Evolutionary conservation across 2,329 filamentous ascomycete species (phyloP).

Genomic region (Stagonosporopsis rhizophila): DNA sequence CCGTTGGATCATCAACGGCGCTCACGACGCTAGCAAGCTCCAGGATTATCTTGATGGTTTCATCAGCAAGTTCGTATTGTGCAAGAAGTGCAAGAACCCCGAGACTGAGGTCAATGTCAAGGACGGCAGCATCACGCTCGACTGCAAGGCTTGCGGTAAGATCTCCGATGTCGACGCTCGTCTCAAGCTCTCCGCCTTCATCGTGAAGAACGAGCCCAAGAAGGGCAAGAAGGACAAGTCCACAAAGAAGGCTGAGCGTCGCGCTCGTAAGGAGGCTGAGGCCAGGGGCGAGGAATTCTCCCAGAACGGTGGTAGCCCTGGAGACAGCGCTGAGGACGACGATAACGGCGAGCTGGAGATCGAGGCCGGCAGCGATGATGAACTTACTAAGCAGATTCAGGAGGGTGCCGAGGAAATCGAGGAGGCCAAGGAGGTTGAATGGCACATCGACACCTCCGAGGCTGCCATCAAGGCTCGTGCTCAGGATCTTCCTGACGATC

Average conservation of each 20-base stretch:
- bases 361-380: slow-evolving; percentile 86
- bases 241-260: slow-evolving; percentile 85
- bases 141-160: slow-evolving; percentile 98
- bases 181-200: slow-evolving; percentile 96
- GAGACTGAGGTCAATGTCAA: slow-evolving; percentile 97
- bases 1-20: slow-evolving; percentile 99
- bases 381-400: slow-evolving; percentile 80
- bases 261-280: slow-evolving; percentile 78
- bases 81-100: slow-evolving; percentile 99
- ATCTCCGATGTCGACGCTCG: slow-evolving; percentile 89
- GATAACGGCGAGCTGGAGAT: slow-evolving; percentile 71
- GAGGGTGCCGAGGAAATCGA: slow-evolving; percentile 76
- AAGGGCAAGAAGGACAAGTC: slow-evolving; percentile 97
- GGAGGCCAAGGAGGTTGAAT: slow-evolving; percentile 83
- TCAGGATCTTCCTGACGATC: slow-evolving; percentile 89
- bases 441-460: slow-evolving; percentile 96
- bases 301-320: slow-evolving; percentile 65
- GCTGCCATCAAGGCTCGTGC: slow-evolving; percentile 94
- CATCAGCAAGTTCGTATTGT: slow-evolving; percentile 98
- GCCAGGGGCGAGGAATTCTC: slow-evolving; percentile 62
- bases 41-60: slow-evolving; percentile 98
- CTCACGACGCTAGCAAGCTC: slow-evolving; percentile 92
- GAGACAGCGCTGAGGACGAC: slow-evolving; percentile 70
- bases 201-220: slow-evolving; percentile 94
- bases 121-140: slow-evolving; percentile 87